Evolutionary conservation across 495 filamentous ascomycete species (phyloP), one percentile per base, ranked within the genome.

Genomic region (Haplographium delicatum): DNA sequence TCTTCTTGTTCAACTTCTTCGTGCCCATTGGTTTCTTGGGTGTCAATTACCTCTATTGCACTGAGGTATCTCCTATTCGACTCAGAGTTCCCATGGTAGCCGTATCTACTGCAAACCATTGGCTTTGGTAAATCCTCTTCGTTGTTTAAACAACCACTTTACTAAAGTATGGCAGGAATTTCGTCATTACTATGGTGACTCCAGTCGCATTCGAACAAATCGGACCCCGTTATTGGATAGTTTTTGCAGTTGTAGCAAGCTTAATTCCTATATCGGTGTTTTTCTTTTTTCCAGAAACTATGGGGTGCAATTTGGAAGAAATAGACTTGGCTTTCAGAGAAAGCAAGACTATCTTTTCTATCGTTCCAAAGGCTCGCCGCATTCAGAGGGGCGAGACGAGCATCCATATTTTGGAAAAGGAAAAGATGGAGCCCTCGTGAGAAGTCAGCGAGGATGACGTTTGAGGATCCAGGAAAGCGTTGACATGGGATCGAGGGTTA

Each of bases 301-400:
- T 62, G 57, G 70, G 72, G 26, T 74, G 78, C 31, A 73, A 63
- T 41, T 68, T 85, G 11, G 82, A 85, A 58, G 79, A 84, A 51
- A 82, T 84, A 37, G 82, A 85, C 58, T 62, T 82, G 40, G 76
- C 84, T 59, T 84, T 85, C 60, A 78, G 77, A 47, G 80, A 85
- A n/a, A n/a, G n/a, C n/a, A n/a, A n/a, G n/a, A n/a, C n/a, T n/a
- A n/a, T n/a, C n/a, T n/a, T n/a, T n/a, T n/a, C n/a, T n/a, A n/a
- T n/a, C n/a, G n/a, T n/a, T n/a, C n/a, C n/a, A n/a, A n/a, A n/a
- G n/a, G n/a, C n/a, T n/a, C n/a, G n/a, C n/a, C n/a, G n/a, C n/a
- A n/a, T n/a, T n/a, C n/a, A n/a, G n/a, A n/a, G n/a, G n/a, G n/a
- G n/a, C n/a, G n/a, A n/a, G n/a, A n/a, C n/a, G n/a, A n/a, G n/a